These are phyloP conservation scores for Blastocystis hominis DNA, from an alignment of 352 stramenopile species.

Conservation along the genomic window DNA sequence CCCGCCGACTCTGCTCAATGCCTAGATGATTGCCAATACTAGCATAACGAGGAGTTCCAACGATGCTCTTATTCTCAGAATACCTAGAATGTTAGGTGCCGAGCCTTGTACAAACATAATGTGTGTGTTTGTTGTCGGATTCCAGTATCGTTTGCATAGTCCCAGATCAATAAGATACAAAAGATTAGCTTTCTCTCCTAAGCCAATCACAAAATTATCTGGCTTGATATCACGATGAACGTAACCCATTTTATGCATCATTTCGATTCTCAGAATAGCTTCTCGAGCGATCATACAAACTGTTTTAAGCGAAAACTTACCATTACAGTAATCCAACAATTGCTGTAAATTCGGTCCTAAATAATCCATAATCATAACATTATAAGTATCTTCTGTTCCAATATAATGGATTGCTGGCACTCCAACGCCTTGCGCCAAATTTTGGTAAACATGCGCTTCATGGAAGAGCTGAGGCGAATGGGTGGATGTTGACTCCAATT, in stretches of 20 bases:
- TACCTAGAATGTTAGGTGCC: constrained; percentile 63
- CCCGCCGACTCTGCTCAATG: constrained; percentile 80
- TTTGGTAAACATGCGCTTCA: constrained; percentile 99
- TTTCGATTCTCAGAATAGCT: constrained; percentile 80
- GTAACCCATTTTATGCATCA: constrained; percentile 83
- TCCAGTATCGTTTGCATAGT: constrained; percentile 81
- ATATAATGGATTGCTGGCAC: constrained; percentile 83
- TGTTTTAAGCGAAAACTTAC: constrained; percentile 79
- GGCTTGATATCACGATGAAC: constrained; percentile 89
- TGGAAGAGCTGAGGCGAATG: constrained; percentile 97
- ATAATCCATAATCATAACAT: constrained; percentile 99
- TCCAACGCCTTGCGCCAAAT: constrained; percentile 81
- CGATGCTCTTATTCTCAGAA: constrained; percentile 84
- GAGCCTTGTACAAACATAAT: constrained; percentile 68
- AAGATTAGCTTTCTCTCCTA: constrained; percentile 76
- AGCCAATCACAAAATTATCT: constrained; percentile 86
- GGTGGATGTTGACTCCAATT: constrained; percentile 82
- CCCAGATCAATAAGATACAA: constrained; percentile 90
- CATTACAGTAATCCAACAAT: constrained; percentile 82
- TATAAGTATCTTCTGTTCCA: constrained; percentile 88
- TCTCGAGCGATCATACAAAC: constrained; percentile 84
- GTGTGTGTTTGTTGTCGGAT: constrained; percentile 80
- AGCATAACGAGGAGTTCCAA: constrained; percentile 81
- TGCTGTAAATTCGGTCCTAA: constrained; percentile 87
- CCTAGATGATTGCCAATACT: constrained; percentile 86